A percentile compares a stretch with the other conserved stretches of the same genome.
These are phyloP conservation scores for Globisporangium paroecandrum DNA, from an alignment of 352 stramenopile genomes.

Conservation along the genomic window DNA sequence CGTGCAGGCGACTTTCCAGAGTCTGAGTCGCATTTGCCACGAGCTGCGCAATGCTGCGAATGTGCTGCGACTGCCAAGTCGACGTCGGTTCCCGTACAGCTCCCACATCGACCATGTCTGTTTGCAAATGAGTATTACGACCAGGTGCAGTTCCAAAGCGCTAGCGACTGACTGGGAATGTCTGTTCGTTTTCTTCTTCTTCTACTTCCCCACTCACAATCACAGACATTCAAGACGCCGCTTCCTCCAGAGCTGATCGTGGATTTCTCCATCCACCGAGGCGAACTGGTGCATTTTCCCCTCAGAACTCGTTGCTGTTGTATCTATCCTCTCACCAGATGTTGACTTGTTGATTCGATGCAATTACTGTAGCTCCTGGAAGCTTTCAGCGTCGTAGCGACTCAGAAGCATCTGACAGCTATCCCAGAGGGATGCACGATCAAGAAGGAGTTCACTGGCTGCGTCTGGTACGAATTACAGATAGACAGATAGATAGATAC, in stretches of 20 bases:
- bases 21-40: slow-evolving; percentile 49
- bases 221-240: slow-evolving; percentile 63
- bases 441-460: slow-evolving; percentile 79
- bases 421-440: slow-evolving; percentile 64
- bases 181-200: neutral
- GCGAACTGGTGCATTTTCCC: slow-evolving; percentile 53
- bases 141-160: too few species aligned
- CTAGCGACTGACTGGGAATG: too few species aligned
- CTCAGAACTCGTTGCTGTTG: neutral
- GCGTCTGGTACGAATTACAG: slow-evolving; percentile 51
- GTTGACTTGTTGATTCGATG: too few species aligned
- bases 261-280: slow-evolving; percentile 81
- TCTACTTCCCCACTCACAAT: neutral
- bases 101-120: slow-evolving; percentile 76
- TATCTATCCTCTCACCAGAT: neutral
- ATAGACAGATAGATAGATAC: neutral
- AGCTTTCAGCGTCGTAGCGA: slow-evolving; percentile 55
- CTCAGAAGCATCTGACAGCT: slow-evolving; percentile 44
- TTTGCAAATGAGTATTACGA: neutral
- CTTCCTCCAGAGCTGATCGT: slow-evolving; percentile 73
- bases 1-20: slow-evolving; percentile 46
- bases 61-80: slow-evolving; percentile 69
- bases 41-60: slow-evolving; percentile 69
- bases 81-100: slow-evolving; percentile 75
- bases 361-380: slow-evolving; percentile 60